phyloP scores from a whole-genome alignment of 345 rosid genomes.

The Aquilaria yunnanensis region DNA sequence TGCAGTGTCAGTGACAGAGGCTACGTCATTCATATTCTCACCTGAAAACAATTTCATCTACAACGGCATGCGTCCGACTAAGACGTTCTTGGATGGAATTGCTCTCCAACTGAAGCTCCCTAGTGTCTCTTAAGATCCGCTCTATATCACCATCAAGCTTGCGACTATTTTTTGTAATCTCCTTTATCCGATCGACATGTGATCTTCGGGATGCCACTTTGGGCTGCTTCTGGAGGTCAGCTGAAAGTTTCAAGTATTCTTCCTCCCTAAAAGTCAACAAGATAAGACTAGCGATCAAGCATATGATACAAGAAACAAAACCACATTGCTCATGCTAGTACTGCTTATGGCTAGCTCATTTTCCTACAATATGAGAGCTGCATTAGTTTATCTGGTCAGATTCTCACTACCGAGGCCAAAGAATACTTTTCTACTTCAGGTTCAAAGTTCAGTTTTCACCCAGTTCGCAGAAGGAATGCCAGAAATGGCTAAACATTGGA shows the following conservation, averaged over 20 bases:
- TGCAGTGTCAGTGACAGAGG: background rate
- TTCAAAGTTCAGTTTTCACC: too few species aligned
- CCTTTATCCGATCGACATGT: conserved; percentile 56
- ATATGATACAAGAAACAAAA: background rate
- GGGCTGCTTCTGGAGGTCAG: conserved; percentile 44
- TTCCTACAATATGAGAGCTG: background rate
- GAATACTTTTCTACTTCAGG: too few species aligned
- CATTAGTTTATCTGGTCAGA: background rate
- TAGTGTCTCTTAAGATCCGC: conserved; percentile 63
- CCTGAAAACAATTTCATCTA: conserved; percentile 81
- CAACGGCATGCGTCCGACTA: conserved; percentile 68
- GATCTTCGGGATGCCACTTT: conserved; percentile 50
- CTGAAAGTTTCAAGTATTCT: conserved; percentile 39
- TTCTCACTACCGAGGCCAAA: too few species aligned
- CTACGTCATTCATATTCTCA: conserved; percentile 9
- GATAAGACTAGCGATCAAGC: background rate
- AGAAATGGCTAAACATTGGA: too few species aligned
- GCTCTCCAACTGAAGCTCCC: conserved; percentile 82
- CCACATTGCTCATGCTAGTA: background rate
- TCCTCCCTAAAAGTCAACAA: conserved; percentile 44
- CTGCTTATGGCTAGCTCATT: background rate
- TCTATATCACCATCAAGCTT: conserved; percentile 78
- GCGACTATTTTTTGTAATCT: conserved; percentile 77
- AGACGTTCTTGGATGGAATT: conserved; percentile 83
- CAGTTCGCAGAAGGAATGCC: too few species aligned